Evolutionary conservation across 305 asterid genomes (phyloP).

Genomic region (Petunia hybrid): DNA sequence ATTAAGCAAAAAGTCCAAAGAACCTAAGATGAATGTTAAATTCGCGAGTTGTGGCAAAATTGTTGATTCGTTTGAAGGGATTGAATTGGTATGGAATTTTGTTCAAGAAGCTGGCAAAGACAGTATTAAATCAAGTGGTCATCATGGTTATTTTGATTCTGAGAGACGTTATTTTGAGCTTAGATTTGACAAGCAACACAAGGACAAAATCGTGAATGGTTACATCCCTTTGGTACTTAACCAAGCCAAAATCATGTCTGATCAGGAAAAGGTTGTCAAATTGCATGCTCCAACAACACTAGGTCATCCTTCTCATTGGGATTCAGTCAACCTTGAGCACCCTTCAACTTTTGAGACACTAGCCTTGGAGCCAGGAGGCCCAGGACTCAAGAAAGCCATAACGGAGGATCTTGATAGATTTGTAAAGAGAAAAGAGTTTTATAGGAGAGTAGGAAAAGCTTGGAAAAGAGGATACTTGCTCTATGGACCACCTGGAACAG

Average conservation of each 20-base stretch:
- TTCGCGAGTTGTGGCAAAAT: conserved; percentile 39
- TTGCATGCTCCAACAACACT: conserved; percentile 29
- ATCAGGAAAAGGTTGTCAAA: conserved; percentile 36
- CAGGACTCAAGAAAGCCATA: conserved; percentile 42
- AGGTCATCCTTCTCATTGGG: conserved; percentile 39
- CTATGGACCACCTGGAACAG: conserved; percentile 74
- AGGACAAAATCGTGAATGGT: conserved; percentile 30
- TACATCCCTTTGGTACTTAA: conserved; percentile 42
- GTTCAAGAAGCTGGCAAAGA: not conserved
- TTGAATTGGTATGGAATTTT: conserved; percentile 35
- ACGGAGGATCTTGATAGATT: conserved; percentile 57
- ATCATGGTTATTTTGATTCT: no score
- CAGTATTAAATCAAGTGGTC: no score
- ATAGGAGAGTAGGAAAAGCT: conserved; percentile 64
- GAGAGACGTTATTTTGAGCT: conserved; percentile 36
- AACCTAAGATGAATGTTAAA: conserved; percentile 13
- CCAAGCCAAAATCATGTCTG: conserved; percentile 34
- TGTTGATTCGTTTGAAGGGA: conserved; percentile 34
- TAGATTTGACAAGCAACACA: conserved; percentile 33
- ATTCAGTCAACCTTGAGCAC: conserved; percentile 59
- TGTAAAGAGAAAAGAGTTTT: conserved; percentile 52
- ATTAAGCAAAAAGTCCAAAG: conserved; percentile 27
- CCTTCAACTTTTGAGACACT: conserved; percentile 60
- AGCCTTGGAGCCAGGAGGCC: conserved; percentile 50
- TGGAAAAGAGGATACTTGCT: conserved; percentile 74